Conservation (phyloP, 345 rosid species). For the Erodium maritimum region DNA sequence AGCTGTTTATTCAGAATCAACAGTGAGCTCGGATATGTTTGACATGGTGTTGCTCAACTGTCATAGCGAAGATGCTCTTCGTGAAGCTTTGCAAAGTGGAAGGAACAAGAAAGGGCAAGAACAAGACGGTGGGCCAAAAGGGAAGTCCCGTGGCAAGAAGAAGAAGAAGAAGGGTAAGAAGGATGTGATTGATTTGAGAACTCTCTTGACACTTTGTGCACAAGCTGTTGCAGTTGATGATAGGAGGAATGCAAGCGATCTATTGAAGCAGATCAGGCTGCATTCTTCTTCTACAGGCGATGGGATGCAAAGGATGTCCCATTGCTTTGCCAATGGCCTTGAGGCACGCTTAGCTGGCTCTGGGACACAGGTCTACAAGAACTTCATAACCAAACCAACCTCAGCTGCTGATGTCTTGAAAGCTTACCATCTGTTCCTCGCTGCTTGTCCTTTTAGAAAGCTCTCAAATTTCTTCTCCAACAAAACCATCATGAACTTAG, state of each 20-base stretch:
- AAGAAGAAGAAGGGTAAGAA: slow-evolving; percentile 27
- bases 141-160: slow-evolving; percentile 30
- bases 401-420: slow-evolving; percentile 43
- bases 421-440: slow-evolving; percentile 33
- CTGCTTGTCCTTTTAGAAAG: slow-evolving; percentile 43
- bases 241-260: slow-evolving; percentile 26
- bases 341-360: slow-evolving; percentile 42
- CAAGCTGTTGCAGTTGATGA: slow-evolving; percentile 38
- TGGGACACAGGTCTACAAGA: slow-evolving; percentile 27
- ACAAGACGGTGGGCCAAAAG: slow-evolving; percentile 19
- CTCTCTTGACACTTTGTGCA: slow-evolving; percentile 44
- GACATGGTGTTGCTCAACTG: slow-evolving; percentile 35
- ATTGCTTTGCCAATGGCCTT: slow-evolving; percentile 31
- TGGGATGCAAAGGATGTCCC: slow-evolving; percentile 39
- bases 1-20: slow-evolving; percentile 27
- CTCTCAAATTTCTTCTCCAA: slow-evolving; percentile 37
- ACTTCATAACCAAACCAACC: slow-evolving; percentile 17
- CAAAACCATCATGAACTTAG: slow-evolving; percentile 32
- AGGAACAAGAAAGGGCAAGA: slow-evolving; percentile 14
- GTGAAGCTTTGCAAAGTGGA: slow-evolving; percentile 22
- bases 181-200: slow-evolving; percentile 41
- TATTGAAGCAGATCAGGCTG: slow-evolving; percentile 34
- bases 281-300: slow-evolving; percentile 32
- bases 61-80: slow-evolving; percentile 18
- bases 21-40: slow-evolving; percentile 30